Evolutionary conservation across 345 rosid genomes (phyloP).

Genomic region (Cardiospermum halicacabum): DNA sequence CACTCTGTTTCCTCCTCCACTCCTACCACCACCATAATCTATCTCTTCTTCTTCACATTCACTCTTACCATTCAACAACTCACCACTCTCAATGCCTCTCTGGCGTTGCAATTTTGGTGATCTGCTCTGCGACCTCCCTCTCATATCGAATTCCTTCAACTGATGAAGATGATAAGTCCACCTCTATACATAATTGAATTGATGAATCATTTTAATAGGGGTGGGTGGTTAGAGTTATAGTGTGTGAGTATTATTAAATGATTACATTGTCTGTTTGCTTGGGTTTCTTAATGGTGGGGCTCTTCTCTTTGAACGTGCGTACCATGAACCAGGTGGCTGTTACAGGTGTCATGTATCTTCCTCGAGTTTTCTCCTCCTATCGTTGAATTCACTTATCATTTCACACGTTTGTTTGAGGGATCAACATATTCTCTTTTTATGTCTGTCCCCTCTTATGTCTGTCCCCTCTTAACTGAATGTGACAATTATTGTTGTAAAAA

Average conservation of each 20-base stretch:
- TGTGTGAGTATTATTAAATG: slow-evolving; percentile 1
- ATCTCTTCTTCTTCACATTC: slow-evolving; percentile 13
- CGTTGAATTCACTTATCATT: background rate
- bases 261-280: slow-evolving; percentile 19
- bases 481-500: no score
- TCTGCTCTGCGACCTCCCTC: slow-evolving; percentile 27
- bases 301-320: slow-evolving; percentile 26
- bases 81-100: slow-evolving; percentile 25
- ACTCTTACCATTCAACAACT: no score
- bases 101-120: slow-evolving; percentile 41
- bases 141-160: background rate
- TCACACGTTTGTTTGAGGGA: background rate
- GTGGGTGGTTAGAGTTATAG: slow-evolving; percentile 5
- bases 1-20: slow-evolving; percentile 55
- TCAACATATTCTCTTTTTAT: background rate
- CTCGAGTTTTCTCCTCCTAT: background rate
- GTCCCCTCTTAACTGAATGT: no score
- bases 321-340: slow-evolving; percentile 18
- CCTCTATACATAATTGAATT: no score
- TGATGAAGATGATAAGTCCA: no score
- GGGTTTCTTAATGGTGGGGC: slow-evolving; percentile 23
- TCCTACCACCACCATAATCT: slow-evolving; percentile 4
- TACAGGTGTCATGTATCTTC: background rate
- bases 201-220: no score
- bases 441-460: no score